Conservation (phyloP, 495 filamentous ascomycete genomes). For the Halenospora varia region DNA sequence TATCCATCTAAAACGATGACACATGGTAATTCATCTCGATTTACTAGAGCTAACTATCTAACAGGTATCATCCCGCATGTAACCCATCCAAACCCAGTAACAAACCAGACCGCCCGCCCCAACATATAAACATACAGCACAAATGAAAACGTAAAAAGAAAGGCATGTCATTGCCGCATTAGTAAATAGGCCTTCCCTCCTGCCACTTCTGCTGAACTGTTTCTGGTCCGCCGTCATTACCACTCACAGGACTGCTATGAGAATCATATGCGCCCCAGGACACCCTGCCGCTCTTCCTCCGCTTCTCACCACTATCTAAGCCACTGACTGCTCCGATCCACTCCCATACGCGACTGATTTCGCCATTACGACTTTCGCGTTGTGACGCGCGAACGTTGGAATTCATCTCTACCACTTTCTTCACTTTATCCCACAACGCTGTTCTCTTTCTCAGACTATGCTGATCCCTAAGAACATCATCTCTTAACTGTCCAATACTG, state of each 20-base stretch:
- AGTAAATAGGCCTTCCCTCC: constrained; percentile 64
- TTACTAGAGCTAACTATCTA: neutral
- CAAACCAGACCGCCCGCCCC: neutral
- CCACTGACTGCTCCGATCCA: constrained; percentile 74
- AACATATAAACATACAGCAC: neutral
- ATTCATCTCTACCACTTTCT: constrained; percentile 83
- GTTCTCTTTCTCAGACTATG: constrained; percentile 69
- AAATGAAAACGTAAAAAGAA: constrained; percentile 10
- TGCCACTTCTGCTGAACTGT: constrained; percentile 33
- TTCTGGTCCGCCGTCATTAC: constrained; percentile 25
- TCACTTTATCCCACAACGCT: constrained; percentile 76
- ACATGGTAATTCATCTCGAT: neutral
- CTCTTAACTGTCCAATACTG: constrained; percentile 80
- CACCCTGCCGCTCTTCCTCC: constrained; percentile 47
- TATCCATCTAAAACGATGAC: too few species aligned
- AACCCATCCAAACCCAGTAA: neutral
- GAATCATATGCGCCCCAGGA: constrained; percentile 39
- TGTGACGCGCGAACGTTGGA: constrained; percentile 85
- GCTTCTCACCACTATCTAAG: constrained; percentile 34
- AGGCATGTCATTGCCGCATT: too few species aligned
- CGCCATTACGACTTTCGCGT: constrained; percentile 76
- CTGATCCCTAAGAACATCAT: constrained; percentile 83
- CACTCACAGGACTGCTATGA: constrained; percentile 23
- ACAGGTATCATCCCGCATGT: neutral
- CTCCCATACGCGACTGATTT: constrained; percentile 88